A percentile compares a stretch with the other conserved stretches of the same genome.
phyloP scores from a whole-genome alignment of 2,329 filamentous ascomycete genomes.

The Paramyrothecium roridum region DNA sequence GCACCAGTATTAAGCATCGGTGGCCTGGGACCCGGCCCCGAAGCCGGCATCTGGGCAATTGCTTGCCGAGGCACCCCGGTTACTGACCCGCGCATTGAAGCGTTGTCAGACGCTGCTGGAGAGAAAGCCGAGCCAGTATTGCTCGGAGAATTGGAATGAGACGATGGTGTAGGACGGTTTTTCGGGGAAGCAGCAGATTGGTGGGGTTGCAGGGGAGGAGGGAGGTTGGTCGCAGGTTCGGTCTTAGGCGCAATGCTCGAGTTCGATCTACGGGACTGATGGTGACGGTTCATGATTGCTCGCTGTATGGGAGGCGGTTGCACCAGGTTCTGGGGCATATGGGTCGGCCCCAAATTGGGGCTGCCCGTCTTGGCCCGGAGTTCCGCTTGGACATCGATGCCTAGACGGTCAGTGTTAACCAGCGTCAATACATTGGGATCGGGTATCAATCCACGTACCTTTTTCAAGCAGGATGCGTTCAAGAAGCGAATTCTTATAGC shows the following conservation, averaged over 20 bases:
- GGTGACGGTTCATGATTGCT: conserved; percentile 77
- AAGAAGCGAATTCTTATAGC: conserved; percentile 95
- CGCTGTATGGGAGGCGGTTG: conserved; percentile 76
- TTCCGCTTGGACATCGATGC: conserved; percentile 96
- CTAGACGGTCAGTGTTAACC: conserved; percentile 37
- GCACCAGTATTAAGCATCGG: conserved; percentile 27
- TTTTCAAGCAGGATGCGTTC: conserved; percentile 96
- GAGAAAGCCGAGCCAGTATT: conserved; percentile 43
- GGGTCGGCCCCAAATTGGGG: conserved; percentile 70
- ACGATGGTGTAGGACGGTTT: conserved; percentile 77
- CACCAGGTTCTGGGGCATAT: conserved; percentile 65
- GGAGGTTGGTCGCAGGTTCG: conserved; percentile 50
- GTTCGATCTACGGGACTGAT: conserved; percentile 68
- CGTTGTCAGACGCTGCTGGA: conserved; percentile 43
- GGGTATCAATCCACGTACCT: conserved; percentile 51
- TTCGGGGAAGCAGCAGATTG: conserved; percentile 64
- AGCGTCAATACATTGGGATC: background rate
- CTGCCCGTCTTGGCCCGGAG: conserved; percentile 89
- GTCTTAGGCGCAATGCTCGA: conserved; percentile 74
- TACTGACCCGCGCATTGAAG: conserved; percentile 39
- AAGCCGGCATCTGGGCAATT: conserved; percentile 22
- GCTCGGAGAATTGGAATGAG: conserved; percentile 62
- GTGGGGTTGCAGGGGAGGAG: conserved; percentile 42
- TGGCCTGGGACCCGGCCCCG: conserved; percentile 19
- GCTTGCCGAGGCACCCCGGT: conserved; percentile 26